Base-by-base conservation (phyloP, 2,329 filamentous ascomycete genomes). In the Macroventuria anomochaeta region DNA sequence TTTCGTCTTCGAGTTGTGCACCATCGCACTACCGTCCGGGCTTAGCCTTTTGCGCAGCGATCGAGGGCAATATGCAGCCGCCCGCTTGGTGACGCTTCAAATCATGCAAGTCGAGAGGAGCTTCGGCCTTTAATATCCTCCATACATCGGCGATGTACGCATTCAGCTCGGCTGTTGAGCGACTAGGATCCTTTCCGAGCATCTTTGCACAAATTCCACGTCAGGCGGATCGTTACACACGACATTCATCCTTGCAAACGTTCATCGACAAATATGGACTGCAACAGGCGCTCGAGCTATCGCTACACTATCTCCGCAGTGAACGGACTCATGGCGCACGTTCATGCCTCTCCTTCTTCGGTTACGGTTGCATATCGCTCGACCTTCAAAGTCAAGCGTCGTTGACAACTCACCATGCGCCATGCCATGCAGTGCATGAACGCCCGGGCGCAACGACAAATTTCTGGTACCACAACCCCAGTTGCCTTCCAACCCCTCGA, bases 381-480 rank as follows among this genome's bases (percentile, higher is more conserved):
- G 60, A 65, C 63, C 42, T 61, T 53, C 62, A 64, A 65, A 63
- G 68, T 68, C 68, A 70, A 70, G 68, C 69, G 69, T 67, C 65
- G 70, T 72, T 71, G 72, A 73, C 70, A 71, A 70, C 70, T 64
- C 64, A 67, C 64, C 69, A 68, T 73, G 68, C 69, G 72, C 42
- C 70, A 64, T 64, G 65, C 63, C 69, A 68, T 73, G 68, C 69
- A 73, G 64, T 69, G 65, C 65, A 66, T 67, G 67, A 67, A 53
- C 65, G 59, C 57, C 64, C 60, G 59, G 58, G 64, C 61, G 62
- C 62, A 62, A 70, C 65, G 50, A 64, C 65, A 55, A 15, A 46
- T 63, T 65, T 59, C 55, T 69, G 68, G 67, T 72, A 68, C 64
- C 69, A 72, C 70, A 67, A 70, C 64, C 64, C 71, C 65, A 68